Base-by-base conservation (phyloP, 1,284 basidiomycete species). In the Veloboletus limbatus region DNA sequence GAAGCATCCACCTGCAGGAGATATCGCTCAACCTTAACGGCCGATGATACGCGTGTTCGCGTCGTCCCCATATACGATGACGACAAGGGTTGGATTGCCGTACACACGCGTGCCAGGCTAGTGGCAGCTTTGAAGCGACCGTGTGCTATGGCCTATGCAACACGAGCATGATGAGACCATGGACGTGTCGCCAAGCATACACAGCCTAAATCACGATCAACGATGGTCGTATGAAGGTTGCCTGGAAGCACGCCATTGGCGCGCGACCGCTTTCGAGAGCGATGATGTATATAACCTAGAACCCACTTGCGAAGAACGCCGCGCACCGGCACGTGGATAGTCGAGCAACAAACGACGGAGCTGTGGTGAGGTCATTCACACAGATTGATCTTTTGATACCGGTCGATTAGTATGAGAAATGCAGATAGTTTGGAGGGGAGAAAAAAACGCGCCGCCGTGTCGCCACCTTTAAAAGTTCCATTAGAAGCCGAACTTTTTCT, bases 401-500 rank as follows among this genome's bases (percentile, higher is more conserved):
- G 17, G 21, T 22, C 26, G 17, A 13, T 22, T 17, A 8, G 39
- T 34, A 26, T 42, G 17, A 40, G 42, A 32, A 35, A 40, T 30
- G 38, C 28, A 35, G 22, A 27, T 21, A 31, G 21, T 22, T 34
- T 35, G 21, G 24, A 35, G 13, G 10, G 18, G 26, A 25, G 20
- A 30, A 17, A 33, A 37, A 45, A 43, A 13, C 6, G 26, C 14
- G 18, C 33, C 47, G 38, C 33, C 20, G 20, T 49, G 37, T 27
- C 32, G 28, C 38, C 43, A 26, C 21, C 24, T 9, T 22, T 24
- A 28, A 38, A 45, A n/a, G 34, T 49, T 49, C 48, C 39, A 33
- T 48, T 41, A 39, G 48, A 49, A 49, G 26, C 25, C n/a, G n/a
- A n/a, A n/a, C n/a, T n/a, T n/a, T n/a, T 57, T 60, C 60, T 33